Evolutionary conservation across 495 filamentous ascomycete genomes (phyloP).

Genomic region (Xylaria bambusicola): DNA sequence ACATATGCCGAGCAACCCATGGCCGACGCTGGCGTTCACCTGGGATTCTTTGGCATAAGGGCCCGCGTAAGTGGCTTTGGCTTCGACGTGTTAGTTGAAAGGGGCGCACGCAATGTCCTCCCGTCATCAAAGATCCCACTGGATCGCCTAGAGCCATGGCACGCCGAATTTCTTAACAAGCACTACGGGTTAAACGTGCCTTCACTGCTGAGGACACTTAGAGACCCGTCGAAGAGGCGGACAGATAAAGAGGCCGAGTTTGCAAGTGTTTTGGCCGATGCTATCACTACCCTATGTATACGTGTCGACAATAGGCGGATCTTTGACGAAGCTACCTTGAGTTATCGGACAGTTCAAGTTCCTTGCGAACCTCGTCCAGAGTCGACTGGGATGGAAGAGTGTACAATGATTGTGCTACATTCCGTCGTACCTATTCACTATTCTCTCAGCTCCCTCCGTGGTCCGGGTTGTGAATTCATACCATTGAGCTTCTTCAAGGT

Average conservation of each 20-base stretch:
- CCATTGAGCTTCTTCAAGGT: constrained; percentile 54
- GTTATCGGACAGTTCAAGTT: constrained; percentile 38
- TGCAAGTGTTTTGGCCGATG: constrained; percentile 36
- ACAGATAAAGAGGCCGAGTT: constrained; percentile 40
- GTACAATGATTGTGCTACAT: constrained; percentile 44
- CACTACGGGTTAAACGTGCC: constrained; percentile 62
- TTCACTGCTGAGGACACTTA: constrained; percentile 51
- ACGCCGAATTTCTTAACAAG: constrained; percentile 57
- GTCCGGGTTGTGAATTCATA: constrained; percentile 43
- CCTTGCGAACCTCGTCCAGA: constrained; percentile 37
- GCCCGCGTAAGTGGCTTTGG: constrained; percentile 62
- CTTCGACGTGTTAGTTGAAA: constrained; percentile 74
- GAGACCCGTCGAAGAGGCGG: constrained; percentile 32
- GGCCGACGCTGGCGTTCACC: constrained; percentile 67
- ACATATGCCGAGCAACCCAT: constrained; percentile 55
- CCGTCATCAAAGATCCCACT: constrained; percentile 64
- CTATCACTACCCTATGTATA: constrained; percentile 39
- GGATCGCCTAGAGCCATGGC: constrained; percentile 57
- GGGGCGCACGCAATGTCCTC: constrained; percentile 63
- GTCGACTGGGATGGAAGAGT: constrained; percentile 29
- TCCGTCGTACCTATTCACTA: constrained; percentile 49
- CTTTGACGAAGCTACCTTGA: constrained; percentile 47
- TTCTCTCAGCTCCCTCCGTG: constrained; percentile 28
- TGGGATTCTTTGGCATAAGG: constrained; percentile 74
- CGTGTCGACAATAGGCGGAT: constrained; percentile 42